Evolutionary conservation across 139 green algal species (phyloP).

Genomic region (Gonium pectorale): DNA sequence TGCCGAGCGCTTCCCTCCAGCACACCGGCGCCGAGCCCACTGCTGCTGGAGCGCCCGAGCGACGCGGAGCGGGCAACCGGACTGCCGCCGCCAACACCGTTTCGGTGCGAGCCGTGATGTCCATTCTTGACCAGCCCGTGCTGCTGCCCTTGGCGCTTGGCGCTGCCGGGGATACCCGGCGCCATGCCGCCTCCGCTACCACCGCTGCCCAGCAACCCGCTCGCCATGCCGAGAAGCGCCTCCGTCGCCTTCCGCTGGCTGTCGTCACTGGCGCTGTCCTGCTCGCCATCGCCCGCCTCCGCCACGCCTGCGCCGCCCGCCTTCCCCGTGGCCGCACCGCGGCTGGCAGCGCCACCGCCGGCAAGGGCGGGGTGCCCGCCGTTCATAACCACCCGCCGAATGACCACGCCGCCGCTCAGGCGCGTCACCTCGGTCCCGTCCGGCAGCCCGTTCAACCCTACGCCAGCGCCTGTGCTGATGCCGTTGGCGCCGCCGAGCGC

Average conservation of each 20-base stretch:
- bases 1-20: not conserved
- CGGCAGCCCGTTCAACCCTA: too few species aligned
- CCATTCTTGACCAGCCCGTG: not conserved
- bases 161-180: not conserved
- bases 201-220: conserved; percentile 4
- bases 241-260: conserved; percentile 38
- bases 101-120: too few species aligned
- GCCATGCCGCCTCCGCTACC: not conserved
- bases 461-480: too few species aligned
- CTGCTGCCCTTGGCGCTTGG: not conserved
- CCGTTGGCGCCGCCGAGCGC: too few species aligned
- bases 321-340: too few species aligned
- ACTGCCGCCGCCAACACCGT: not conserved
- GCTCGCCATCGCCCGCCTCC: not conserved
- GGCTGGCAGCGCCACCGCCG: too few species aligned
- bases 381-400: too few species aligned
- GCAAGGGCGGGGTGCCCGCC: too few species aligned
- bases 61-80: not conserved
- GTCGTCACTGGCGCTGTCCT: conserved; percentile 32
- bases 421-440: too few species aligned
- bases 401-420: too few species aligned
- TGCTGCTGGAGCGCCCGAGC: conserved; percentile 12
- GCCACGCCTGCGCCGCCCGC: not conserved
- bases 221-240: conserved; percentile 29
- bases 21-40: not conserved